Evolutionary conservation across 306 rosid species (phyloP), one percentile per base, ranked within the genome.

Genomic region (Gastrolobium bilobum): DNA sequence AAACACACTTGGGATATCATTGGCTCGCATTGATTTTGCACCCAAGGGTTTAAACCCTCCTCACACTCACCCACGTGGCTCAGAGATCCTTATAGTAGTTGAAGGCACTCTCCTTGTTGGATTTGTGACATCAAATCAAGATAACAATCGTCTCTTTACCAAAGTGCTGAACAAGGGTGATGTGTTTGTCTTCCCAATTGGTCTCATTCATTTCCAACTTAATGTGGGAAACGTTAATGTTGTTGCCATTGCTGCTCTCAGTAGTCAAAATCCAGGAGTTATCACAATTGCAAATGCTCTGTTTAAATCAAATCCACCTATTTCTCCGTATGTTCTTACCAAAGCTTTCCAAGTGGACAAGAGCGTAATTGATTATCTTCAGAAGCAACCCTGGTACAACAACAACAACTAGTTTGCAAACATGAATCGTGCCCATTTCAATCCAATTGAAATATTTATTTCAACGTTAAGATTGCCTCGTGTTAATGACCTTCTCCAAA

Each of bases 291-390:
- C 26, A 13, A 13, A 47, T 54, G 34, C 60, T 3, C 60, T 84
- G 10, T 83, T 83, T 30, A 83, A 81, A 50, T 59, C 87, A 0
- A 11, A 34, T 9, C 87, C 87, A 6, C 63, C 61, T 35, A 79
- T 69, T 8, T 20, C 61, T 57, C 33, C 69, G 0, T 84, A 84
- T 7, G 78, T 79, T 4, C 78, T 79, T 1, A 60, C 81, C 26
- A 20, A 20, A 20, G 26, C 26, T 20, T 20, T 20, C 26, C 26
- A 20, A 20, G 26, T 20, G 26, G 81, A 78, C 44, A 57, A 56
- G 7, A 74, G 33, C 2, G 30, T 40, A 8, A 61, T 79, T 4
- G n/a, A 51, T 5, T 10, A 39, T 40, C 87, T 83, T 1, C 78
- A 79, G n/a, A 77, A 74, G 67, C 79, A 56, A 30, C 73, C 39